Base-by-base conservation (phyloP, 179 eudicot genomes). In the Patellifolia procumbens region DNA sequence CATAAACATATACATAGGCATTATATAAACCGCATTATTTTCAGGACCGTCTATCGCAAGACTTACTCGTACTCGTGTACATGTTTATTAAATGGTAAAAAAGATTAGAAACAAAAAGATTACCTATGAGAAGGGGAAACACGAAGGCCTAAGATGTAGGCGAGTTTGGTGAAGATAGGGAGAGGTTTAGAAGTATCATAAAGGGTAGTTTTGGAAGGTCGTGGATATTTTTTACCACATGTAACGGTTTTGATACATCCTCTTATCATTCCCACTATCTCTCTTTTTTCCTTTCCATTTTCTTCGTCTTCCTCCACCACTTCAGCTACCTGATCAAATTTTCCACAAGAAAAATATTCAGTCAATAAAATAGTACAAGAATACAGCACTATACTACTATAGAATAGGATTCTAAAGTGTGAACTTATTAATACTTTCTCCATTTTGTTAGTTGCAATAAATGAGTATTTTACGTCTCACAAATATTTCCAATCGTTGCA, bases 171-270 rank as follows among this genome's bases (percentile, higher is more conserved):
- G 85, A 66, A 87, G 39, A 87, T 22, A 10, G 93, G 93, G 60
- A 81, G 80, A 42, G 79, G 82, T 22, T 74, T 48, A 28, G 72
- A 11, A 15, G 67, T 45, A 70, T 76, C 45, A 53, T 72, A 55
- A 42, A 65, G 29, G 59, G 63, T 68, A 49, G 70, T 78, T 34
- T 78, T 81, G 34, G 71, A 76, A 19, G 82, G 83, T 68, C 88
- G 76, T 4, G 86, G 51, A 66, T 80, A 81, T 61, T 87, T 91
- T 34, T 82, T 89, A 32, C 93, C 97, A 51, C 97, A 91, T 0
- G 97, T 90, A 81, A 90, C 99, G 59, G 90, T 88, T 68, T 95
- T 95, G 58, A 95, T 91, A 75, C 97, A 92, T 1, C 99, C 99
- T 48, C 99, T 89, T 10, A 95, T 83, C 85, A 91, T 88, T 62